Evolutionary conservation across 495 filamentous ascomycete species (phyloP).

Genomic region (Apiosordaria backusii): DNA sequence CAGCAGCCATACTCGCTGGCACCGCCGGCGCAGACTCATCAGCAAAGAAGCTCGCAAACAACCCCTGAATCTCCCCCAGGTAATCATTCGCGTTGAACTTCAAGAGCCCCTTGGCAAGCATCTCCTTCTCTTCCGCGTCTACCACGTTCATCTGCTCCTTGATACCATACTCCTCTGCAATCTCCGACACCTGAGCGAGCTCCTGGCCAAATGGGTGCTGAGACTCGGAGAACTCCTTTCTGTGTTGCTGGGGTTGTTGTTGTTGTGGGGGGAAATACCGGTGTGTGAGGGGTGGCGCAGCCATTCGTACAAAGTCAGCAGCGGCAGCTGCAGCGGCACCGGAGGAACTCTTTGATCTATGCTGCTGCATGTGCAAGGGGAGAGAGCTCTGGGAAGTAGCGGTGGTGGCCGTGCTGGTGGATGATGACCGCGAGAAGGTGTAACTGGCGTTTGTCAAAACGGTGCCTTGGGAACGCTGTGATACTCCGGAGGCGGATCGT

Average conservation of each 20-base stretch:
- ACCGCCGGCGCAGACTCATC: slow-evolving; percentile 7
- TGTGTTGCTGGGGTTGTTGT: slow-evolving; percentile 25
- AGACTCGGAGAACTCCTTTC: slow-evolving; percentile 30
- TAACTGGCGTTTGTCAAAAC: slow-evolving; percentile 46
- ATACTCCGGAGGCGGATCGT: slow-evolving; percentile 53
- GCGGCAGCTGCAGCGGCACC: slow-evolving; percentile 22
- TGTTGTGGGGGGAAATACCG: neutral
- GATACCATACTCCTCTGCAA: slow-evolving; percentile 81
- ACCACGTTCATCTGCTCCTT: slow-evolving; percentile 59
- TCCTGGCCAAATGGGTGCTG: slow-evolving; percentile 66
- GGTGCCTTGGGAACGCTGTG: slow-evolving; percentile 44
- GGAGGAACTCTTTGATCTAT: slow-evolving; percentile 33
- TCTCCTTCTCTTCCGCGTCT: slow-evolving; percentile 66
- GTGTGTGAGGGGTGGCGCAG: slow-evolving; percentile 13
- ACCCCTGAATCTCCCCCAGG: slow-evolving; percentile 69
- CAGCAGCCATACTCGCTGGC: slow-evolving; percentile 9
- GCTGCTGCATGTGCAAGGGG: slow-evolving; percentile 25
- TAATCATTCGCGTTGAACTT: slow-evolving; percentile 83
- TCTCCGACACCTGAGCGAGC: slow-evolving; percentile 69
- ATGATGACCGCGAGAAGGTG: slow-evolving; percentile 46
- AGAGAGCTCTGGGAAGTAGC: slow-evolving; percentile 31
- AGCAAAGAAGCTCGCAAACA: slow-evolving; percentile 50
- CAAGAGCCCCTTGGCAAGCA: slow-evolving; percentile 62
- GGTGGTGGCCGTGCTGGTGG: slow-evolving; percentile 45
- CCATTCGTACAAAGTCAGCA: slow-evolving; percentile 2